Base-by-base conservation (phyloP, 352 stramenopile genomes). In the Phytophthora vignae region DNA sequence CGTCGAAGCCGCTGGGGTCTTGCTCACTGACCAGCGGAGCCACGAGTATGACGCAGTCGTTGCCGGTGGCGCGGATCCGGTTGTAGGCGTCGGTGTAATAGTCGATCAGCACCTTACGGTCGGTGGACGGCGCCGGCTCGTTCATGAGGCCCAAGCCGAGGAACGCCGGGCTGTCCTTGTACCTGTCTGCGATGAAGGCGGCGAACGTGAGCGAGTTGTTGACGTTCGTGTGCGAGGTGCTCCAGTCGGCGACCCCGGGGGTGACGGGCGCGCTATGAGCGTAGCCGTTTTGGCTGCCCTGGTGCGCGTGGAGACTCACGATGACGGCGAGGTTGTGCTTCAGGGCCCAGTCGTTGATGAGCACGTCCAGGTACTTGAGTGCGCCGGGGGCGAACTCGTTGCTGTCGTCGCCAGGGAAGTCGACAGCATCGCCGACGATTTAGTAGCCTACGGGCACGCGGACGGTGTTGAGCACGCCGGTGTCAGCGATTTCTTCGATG, bases 61-160 rank as follows among this genome's bases (percentile, higher is more conserved):
- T 46, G 38, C 31, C 65, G 0, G 57, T 64, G 4, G 7, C 59
- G 17, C 84, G 80, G 5, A 92, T 78, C 12, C 29, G 53, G 58
- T 79, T 90, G 87, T 68, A 29, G 25, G 25, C 25, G 25, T 4
- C 25, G 25, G 4, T 29, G 25, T 29, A 29, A 61, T 87, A 90
- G 5, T 52, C 14, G 11, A 74, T 4, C 36, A 87, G 19, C 27
- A 31, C 27, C 27, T 48, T 49, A 12, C 68, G 46, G 40, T 79
- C 66, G 5, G 62, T 82, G 14, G 55, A 27, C 9, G 42, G 44
- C 3, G 25, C 25, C 7, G 82, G 82, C 46, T 91, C 82, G 65
- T 91, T 91, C 73, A 90, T 84, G 6, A 91, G 55, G 4, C 69
- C 69, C 10, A 91, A 25, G 0, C 83, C 83, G 2, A 91, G 60